phyloP scores from a whole-genome alignment of 768 basidiomycete species.

The Sistotremastrum niveocremeum region DNA sequence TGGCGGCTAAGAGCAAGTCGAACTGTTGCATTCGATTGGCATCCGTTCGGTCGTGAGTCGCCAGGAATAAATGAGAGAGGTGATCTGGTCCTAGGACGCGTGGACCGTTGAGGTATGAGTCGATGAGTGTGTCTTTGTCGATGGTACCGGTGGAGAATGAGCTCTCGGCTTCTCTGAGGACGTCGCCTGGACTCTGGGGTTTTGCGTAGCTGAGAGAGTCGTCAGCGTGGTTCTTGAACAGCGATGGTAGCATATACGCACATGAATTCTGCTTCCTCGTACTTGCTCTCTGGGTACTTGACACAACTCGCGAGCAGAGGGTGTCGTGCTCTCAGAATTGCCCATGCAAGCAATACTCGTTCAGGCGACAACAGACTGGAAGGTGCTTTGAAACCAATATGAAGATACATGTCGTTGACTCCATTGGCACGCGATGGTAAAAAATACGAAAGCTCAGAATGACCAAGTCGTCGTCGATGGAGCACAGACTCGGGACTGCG shows the following conservation, averaged over 20 bases:
- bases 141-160: slow-evolving; percentile 3
- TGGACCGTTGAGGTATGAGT: slow-evolving; percentile 63
- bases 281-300: slow-evolving; percentile 40
- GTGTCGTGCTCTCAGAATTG: slow-evolving; percentile 56
- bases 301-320: slow-evolving; percentile 42
- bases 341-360: slow-evolving; percentile 52
- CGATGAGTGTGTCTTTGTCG: slow-evolving; percentile 36
- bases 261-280: slow-evolving; percentile 57
- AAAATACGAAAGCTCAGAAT: slow-evolving; percentile 70
- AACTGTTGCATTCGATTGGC: slow-evolving; percentile 20
- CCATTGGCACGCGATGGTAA: slow-evolving; percentile 65
- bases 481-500: slow-evolving; percentile 3
- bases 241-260: slow-evolving; percentile 20
- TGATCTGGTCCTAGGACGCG: slow-evolving; percentile 54
- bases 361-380: slow-evolving; percentile 25
- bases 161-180: slow-evolving; percentile 32
- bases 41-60: slow-evolving; percentile 8
- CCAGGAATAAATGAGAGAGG: slow-evolving; percentile 35
- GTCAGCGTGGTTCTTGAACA: background rate
- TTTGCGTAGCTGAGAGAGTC: slow-evolving; percentile 28
- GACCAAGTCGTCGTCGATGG: slow-evolving; percentile 47
- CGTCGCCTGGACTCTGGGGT: slow-evolving; percentile 29
- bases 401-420: slow-evolving; percentile 86
- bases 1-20: slow-evolving; percentile 59
- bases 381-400: slow-evolving; percentile 50